Percentiles rank a stretch among this genome's conserved stretches.
Evolutionary conservation across 1,284 basidiomycete species (phyloP).

Genomic region (Apiotrichum mycotoxinovorans): DNA sequence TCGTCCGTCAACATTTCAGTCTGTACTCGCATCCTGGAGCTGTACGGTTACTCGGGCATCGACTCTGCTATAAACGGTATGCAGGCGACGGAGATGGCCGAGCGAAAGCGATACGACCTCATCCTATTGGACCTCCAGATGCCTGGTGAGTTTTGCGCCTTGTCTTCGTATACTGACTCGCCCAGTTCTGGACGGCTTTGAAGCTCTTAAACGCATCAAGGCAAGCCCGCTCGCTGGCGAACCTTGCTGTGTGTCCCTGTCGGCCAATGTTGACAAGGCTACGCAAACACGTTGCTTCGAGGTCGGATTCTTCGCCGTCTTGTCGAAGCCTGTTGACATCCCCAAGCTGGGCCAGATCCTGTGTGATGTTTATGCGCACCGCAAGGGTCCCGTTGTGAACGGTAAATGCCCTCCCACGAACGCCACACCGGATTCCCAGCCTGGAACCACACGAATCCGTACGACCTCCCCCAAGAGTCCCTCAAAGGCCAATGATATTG

Average conservation of each 20-base stretch:
- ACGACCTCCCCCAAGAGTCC: too few species aligned
- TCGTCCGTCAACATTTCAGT: conserved; percentile 43
- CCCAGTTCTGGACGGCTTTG: conserved; percentile 38
- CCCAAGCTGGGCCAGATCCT: conserved; percentile 26
- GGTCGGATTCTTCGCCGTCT: conserved; percentile 36
- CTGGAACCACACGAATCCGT: too few species aligned
- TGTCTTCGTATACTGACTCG: neutral
- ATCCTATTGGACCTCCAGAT: conserved; percentile 47
- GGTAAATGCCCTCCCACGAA: neutral
- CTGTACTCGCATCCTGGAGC: conserved; percentile 36
- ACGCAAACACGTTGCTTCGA: conserved; percentile 29
- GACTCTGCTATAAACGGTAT: conserved; percentile 38
- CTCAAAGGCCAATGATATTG: too few species aligned
- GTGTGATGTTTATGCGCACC: conserved; percentile 17
- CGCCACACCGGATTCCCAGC: neutral
- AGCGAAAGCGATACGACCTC: conserved; percentile 37
- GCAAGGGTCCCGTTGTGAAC: neutral
- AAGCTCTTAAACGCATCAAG: conserved; percentile 28
- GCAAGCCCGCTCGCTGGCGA: conserved; percentile 32
- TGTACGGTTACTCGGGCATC: conserved; percentile 43
- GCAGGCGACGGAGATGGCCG: conserved; percentile 37
- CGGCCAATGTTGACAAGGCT: conserved; percentile 42
- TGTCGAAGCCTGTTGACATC: conserved; percentile 43
- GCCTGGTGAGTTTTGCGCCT: conserved; percentile 24
- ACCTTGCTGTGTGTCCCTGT: conserved; percentile 42